phyloP scores from a whole-genome alignment of 2,329 filamentous ascomycete species.

The Sphaerulina populicola region DNA sequence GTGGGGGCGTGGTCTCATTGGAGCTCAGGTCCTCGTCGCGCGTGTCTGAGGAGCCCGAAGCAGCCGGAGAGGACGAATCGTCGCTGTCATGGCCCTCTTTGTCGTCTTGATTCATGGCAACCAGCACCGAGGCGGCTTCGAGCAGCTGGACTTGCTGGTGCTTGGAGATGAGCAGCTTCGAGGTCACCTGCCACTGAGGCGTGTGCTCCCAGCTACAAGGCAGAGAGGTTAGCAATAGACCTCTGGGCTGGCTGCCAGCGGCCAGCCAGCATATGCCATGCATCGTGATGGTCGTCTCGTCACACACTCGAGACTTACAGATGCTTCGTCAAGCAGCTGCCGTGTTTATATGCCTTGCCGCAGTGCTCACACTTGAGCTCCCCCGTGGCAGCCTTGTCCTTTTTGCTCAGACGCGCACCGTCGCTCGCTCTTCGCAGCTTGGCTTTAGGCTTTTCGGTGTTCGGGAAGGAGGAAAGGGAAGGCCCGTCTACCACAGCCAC shows the following conservation, averaged over 20 bases:
- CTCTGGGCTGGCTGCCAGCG: neutral
- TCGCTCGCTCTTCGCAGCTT: constrained; percentile 66
- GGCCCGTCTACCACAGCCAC: constrained; percentile 60
- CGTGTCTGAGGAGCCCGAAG: constrained; percentile 68
- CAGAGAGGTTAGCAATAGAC: constrained; percentile 12
- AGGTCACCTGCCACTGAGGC: constrained; percentile 93
- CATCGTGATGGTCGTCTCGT: neutral
- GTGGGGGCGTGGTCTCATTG: constrained; percentile 84
- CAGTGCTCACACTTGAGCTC: constrained; percentile 96
- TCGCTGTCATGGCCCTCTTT: constrained; percentile 62
- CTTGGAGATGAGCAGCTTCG: constrained; percentile 96
- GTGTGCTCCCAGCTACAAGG: constrained; percentile 91
- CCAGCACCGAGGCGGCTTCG: constrained; percentile 90
- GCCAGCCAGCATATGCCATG: too few relatives aligned
- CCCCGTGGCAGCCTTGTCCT: constrained; percentile 70
- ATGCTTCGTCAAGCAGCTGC: constrained; percentile 99
- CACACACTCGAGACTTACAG: constrained; percentile 61
- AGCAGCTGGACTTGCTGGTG: constrained; percentile 97
- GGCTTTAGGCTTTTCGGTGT: constrained; percentile 43
- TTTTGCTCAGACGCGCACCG: constrained; percentile 71
- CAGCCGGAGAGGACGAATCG: constrained; percentile 73
- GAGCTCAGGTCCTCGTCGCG: constrained; percentile 72
- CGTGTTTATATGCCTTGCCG: constrained; percentile 99
- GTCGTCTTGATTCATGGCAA: constrained; percentile 71
- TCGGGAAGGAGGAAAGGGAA: constrained; percentile 46